Percentiles rank a stretch among this genome's conserved stretches.
Evolutionary conservation across 352 stramenopile species (phyloP).

Genomic region (Peronosclerospora sorghi): DNA sequence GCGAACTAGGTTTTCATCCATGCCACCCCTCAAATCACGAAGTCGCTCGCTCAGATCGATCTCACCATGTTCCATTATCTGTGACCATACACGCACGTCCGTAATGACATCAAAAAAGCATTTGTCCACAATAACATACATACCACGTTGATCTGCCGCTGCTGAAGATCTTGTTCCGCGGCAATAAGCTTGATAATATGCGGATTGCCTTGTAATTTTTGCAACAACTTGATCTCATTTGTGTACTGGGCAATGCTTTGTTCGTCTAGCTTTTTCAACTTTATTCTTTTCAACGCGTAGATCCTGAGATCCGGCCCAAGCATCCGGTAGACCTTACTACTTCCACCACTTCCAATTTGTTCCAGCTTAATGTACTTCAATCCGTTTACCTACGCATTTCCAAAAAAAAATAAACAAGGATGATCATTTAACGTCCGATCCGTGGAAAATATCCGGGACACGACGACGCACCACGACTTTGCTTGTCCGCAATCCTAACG

Average conservation of each 20-base stretch:
- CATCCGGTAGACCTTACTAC: conserved; percentile 95
- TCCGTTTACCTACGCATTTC: conserved; percentile 67
- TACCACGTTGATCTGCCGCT: conserved; percentile 67
- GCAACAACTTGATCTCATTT: conserved; percentile 95
- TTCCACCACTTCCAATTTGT: conserved; percentile 94
- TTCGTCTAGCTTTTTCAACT: conserved; percentile 87
- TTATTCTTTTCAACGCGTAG: conserved; percentile 97
- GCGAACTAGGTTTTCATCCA: conserved; percentile 97
- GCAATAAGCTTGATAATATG: conserved; percentile 95
- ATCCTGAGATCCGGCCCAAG: conserved; percentile 89
- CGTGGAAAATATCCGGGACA: not conserved
- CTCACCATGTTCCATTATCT: conserved; percentile 96
- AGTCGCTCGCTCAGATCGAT: conserved; percentile 94
- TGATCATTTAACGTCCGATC: not conserved
- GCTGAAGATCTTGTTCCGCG: conserved; percentile 85
- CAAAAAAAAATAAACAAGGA: not conserved
- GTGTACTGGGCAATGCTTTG: conserved; percentile 90
- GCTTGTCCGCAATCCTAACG: conserved; percentile 41
- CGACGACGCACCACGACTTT: conserved; percentile 42
- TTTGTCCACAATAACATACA: not conserved
- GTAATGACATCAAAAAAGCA: not conserved
- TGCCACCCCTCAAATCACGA: conserved; percentile 51
- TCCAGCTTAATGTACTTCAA: conserved; percentile 92
- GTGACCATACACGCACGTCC: not conserved
- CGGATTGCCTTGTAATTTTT: conserved; percentile 88